Percentiles rank a stretch among this genome's conserved stretches.
Conservation (phyloP, 2,329 filamentous ascomycete species). For the Graphilbum fragrans region DNA sequence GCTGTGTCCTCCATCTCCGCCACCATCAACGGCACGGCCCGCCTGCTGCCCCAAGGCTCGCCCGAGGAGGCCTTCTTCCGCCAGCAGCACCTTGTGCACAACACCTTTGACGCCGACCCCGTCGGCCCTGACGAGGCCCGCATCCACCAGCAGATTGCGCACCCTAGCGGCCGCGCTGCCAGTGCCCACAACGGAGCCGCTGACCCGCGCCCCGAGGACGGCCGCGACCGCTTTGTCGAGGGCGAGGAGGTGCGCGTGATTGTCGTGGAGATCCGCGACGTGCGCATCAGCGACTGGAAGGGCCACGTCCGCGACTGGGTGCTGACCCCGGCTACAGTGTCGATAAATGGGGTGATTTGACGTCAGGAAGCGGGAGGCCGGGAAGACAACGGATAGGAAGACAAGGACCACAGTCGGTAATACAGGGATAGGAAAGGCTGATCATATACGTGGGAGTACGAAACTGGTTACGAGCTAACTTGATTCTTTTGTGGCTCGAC, state of each 20-base stretch:
- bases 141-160: conserved; percentile 18
- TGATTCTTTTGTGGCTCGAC: too few relatives aligned
- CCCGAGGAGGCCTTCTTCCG: conserved; percentile 80
- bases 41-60: conserved; percentile 58
- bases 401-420: too few relatives aligned
- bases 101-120: conserved; percentile 60
- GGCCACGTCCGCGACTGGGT: conserved; percentile 78
- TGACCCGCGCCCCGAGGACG: conserved; percentile 30
- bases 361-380: too few relatives aligned
- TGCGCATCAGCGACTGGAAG: conserved; percentile 89
- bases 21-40: conserved; percentile 82
- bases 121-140: conserved; percentile 24
- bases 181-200: conserved; percentile 9
- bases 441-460: too few relatives aligned
- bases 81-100: conserved; percentile 77
- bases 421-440: too few relatives aligned
- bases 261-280: conserved; percentile 71
- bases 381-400: too few relatives aligned
- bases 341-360: conserved; percentile 27
- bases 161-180: conserved; percentile 20
- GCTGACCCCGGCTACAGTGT: conserved; percentile 23
- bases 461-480: too few relatives aligned
- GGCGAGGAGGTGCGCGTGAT: conserved; percentile 80
- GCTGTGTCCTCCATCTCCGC: conserved; percentile 81
- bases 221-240: conserved; percentile 57